Percentiles rank a stretch among this genome's conserved stretches.
phyloP scores from a whole-genome alignment of 1,284 basidiomycete species.

The Anthracocystis panici-leucophaei region DNA sequence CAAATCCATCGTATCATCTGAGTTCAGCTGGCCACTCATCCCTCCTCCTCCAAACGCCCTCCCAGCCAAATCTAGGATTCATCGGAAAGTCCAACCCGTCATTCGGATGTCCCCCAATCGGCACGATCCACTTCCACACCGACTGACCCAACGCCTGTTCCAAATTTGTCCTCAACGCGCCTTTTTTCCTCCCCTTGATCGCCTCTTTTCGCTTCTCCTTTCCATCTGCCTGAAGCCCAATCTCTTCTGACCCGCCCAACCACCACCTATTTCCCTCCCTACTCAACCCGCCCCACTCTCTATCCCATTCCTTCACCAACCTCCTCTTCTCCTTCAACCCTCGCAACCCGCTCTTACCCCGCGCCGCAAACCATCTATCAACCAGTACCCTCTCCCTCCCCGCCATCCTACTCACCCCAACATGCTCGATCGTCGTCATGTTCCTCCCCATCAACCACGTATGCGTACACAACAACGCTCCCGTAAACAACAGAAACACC shows the following conservation, averaged over 20 bases:
- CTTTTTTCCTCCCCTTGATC: background rate
- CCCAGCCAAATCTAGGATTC: constrained; percentile 43
- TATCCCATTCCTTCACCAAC: constrained; percentile 75
- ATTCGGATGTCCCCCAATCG: constrained; percentile 31
- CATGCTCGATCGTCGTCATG: constrained; percentile 83
- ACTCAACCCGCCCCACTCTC: constrained; percentile 80
- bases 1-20: constrained; percentile 3
- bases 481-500: constrained; percentile 80
- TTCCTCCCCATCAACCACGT: constrained; percentile 76
- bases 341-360: constrained; percentile 27
- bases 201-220: constrained; percentile 2
- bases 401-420: constrained; percentile 74
- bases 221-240: constrained; percentile 1
- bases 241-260: constrained; percentile 72
- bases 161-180: constrained; percentile 26
- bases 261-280: constrained; percentile 88
- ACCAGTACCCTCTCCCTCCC: constrained; percentile 76
- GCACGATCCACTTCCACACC: constrained; percentile 24
- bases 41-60: constrained; percentile 27
- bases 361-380: constrained; percentile 52
- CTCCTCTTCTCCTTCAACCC: constrained; percentile 25
- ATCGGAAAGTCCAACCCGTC: constrained; percentile 39
- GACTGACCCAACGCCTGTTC: constrained; percentile 21
- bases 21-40: constrained; percentile 36
- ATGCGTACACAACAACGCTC: constrained; percentile 76